phyloP scores from a whole-genome alignment of 441 rosid species.

The Jatropha multifida region DNA sequence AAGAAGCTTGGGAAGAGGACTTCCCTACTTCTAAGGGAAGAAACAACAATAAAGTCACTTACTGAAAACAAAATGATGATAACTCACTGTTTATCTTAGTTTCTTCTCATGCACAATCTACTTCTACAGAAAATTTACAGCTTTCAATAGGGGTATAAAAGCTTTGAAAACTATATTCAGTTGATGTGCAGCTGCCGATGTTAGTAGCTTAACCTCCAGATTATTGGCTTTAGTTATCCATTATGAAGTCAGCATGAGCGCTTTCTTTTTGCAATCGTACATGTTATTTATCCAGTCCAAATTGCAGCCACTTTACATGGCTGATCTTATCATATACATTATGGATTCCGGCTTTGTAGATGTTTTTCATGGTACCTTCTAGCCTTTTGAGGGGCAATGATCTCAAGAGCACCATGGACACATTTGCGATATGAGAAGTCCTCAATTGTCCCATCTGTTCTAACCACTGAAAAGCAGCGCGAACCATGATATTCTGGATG shows the following conservation, averaged over 20 bases:
- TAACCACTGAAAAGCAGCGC: conserved; percentile 70
- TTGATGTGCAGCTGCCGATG: conserved; percentile 13
- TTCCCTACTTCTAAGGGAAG: conserved; percentile 12
- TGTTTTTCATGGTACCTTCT: conserved; percentile 46
- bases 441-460: conserved; percentile 67
- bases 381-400: conserved; percentile 63
- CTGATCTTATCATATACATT: not conserved
- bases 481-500: conserved; percentile 53
- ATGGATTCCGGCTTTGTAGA: conserved; percentile 16
- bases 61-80: conserved; percentile 7
- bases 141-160: conserved; percentile 16
- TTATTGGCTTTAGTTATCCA: conserved; percentile 6
- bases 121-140: conserved; percentile 22
- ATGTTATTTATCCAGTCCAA: not conserved
- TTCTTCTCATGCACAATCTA: conserved; percentile 9
- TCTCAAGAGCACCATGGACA: conserved; percentile 63
- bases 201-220: conserved; percentile 3
- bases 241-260: not conserved
- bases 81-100: conserved; percentile 31
- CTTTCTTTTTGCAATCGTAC: not conserved
- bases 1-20: conserved; percentile 64
- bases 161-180: conserved; percentile 12
- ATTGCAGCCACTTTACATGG: not conserved
- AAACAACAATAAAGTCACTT: not conserved
- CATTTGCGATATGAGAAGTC: conserved; percentile 93